These are phyloP conservation scores for Rhynchospora breviuscula DNA, from an alignment of 176 grass and related monocot genomes.

Conservation along the genomic window DNA sequence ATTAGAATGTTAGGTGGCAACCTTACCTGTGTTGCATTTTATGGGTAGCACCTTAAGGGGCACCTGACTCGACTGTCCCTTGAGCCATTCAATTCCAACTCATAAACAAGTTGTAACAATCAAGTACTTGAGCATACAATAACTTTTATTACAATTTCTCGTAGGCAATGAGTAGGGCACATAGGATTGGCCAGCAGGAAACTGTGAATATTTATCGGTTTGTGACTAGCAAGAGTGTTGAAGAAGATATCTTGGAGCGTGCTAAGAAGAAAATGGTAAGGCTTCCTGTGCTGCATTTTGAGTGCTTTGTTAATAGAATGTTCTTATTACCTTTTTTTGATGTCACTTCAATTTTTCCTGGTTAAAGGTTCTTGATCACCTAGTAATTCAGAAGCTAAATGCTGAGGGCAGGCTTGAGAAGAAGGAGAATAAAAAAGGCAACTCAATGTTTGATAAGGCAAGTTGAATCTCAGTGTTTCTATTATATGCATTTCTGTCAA, in stretches of 20 bases:
- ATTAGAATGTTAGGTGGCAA: neutral
- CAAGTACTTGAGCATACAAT: neutral
- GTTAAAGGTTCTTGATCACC: slow-evolving; percentile 96
- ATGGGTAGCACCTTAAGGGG: neutral
- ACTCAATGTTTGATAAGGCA: slow-evolving; percentile 93
- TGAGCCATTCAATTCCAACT: neutral
- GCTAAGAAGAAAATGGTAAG: slow-evolving; percentile 96
- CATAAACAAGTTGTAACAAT: neutral
- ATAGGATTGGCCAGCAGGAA: slow-evolving; percentile 98
- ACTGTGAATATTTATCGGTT: slow-evolving; percentile 98
- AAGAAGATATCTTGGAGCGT: slow-evolving; percentile 98
- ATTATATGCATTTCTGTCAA: neutral
- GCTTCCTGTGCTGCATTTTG: neutral
- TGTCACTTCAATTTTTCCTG: neutral
- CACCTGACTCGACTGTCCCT: neutral
- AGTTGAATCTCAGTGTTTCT: slow-evolving; percentile 3
- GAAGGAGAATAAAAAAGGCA: slow-evolving; percentile 99
- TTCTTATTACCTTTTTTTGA: neutral
- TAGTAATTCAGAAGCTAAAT: slow-evolving; percentile 99
- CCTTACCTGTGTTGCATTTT: neutral
- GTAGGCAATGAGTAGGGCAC: slow-evolving; percentile 99
- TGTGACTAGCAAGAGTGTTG: slow-evolving; percentile 96
- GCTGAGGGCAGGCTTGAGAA: slow-evolving; percentile 98
- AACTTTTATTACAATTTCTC: neutral
- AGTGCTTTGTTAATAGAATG: neutral